A percentile compares a stretch with the other conserved stretches of the same genome.
phyloP scores from a whole-genome alignment of 495 filamentous ascomycete species.

The Lophiostoma macrostomum region DNA sequence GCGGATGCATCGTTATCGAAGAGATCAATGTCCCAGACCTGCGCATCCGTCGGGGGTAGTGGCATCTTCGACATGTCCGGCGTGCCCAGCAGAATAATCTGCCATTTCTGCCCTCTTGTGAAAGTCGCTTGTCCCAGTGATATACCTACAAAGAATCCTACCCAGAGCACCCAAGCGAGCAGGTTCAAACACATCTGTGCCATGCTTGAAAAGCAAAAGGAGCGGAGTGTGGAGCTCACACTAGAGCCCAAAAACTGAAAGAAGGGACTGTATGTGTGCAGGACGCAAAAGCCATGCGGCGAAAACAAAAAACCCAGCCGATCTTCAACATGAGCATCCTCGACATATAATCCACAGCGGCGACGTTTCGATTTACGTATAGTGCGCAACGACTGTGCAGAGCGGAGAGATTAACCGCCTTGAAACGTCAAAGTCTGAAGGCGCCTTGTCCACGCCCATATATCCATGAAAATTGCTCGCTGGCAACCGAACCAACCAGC shows the following conservation, averaged over 20 bases:
- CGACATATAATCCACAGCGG: constrained; percentile 17
- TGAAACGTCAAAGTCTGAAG: constrained; percentile 12
- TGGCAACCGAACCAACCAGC: constrained; percentile 17
- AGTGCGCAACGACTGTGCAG: constrained; percentile 15
- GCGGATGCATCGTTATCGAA: constrained; percentile 50
- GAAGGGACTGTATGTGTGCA: background rate
- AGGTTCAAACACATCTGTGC: background rate
- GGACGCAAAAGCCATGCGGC: constrained; percentile 19
- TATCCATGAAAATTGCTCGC: constrained; percentile 24
- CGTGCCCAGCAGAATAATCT: constrained; percentile 20
- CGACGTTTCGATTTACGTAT: constrained; percentile 25
- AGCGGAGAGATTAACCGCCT: constrained; percentile 27
- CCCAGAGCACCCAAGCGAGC: constrained; percentile 15
- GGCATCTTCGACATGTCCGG: constrained; percentile 23
- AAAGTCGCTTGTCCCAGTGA: constrained; percentile 5
- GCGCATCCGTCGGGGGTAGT: constrained; percentile 37
- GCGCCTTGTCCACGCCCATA: constrained; percentile 11
- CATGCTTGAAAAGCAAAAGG: background rate
- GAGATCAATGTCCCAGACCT: constrained; percentile 62
- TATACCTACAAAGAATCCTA: background rate
- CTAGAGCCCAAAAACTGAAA: constrained; percentile 6
- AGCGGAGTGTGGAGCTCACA: background rate
- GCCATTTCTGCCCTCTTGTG: constrained; percentile 21
- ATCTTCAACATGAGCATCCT: constrained; percentile 14
- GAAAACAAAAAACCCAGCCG: constrained; percentile 9